These are phyloP conservation scores for Geranium rotundifolium DNA, from an alignment of 345 rosid genomes.

Conservation along the genomic window DNA sequence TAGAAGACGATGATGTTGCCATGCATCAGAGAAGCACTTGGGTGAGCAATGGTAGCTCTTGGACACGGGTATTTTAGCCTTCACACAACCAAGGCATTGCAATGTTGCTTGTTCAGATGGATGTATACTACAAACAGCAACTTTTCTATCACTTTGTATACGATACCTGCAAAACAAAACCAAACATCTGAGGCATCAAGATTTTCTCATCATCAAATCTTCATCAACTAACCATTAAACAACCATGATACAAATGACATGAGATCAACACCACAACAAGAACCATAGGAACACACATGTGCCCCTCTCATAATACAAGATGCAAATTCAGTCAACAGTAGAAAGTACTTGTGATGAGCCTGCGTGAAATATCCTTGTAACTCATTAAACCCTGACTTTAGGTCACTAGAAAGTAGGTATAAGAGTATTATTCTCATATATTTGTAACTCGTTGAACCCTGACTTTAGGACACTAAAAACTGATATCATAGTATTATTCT, in stretches of 20 bases:
- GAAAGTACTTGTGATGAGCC: no score
- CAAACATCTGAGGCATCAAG: background rate
- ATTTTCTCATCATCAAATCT: background rate
- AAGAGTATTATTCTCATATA: no score
- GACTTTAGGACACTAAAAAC: no score
- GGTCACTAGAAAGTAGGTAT: no score
- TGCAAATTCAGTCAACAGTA: no score
- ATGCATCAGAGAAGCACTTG: conserved; percentile 87
- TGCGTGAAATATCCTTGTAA: no score
- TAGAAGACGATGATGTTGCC: conserved; percentile 95
- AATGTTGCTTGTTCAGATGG: conserved; percentile 81
- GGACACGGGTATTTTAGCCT: conserved; percentile 71
- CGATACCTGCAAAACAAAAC: conserved; percentile 57
- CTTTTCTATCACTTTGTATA: conserved; percentile 84
- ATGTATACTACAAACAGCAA: conserved; percentile 79
- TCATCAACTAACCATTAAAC: background rate
- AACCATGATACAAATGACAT: background rate
- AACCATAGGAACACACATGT: background rate
- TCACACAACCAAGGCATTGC: conserved; percentile 85
- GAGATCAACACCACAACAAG: background rate
- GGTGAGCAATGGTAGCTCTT: conserved; percentile 93
- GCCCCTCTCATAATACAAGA: background rate
- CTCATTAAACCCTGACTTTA: no score
- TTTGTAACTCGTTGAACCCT: no score
- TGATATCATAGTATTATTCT: no score